Percentiles rank a stretch among this genome's conserved stretches.
These are phyloP conservation scores for Naganishia sp. DNA, from an alignment of 1,284 basidiomycete genomes.

Conservation along the genomic window DNA sequence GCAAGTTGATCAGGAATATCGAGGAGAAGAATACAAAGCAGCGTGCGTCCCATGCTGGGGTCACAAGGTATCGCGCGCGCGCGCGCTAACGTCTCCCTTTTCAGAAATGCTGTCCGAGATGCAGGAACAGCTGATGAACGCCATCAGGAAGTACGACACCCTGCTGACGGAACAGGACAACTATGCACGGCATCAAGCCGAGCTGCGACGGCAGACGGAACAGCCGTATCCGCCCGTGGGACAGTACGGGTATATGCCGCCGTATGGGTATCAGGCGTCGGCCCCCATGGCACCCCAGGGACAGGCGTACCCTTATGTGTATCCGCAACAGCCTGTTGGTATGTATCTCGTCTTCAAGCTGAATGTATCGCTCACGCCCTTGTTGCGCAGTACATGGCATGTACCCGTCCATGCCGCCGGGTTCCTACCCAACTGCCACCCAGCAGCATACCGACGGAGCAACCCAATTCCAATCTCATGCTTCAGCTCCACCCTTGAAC, in stretches of 20 bases:
- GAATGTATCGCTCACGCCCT: too few relatives aligned
- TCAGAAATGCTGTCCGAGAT: conserved; percentile 83
- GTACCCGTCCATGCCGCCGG: conserved; percentile 40
- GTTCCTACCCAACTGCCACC: conserved; percentile 7
- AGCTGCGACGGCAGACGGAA: conserved; percentile 44
- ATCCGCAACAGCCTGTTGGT: conserved; percentile 26
- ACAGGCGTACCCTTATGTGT: conserved; percentile 20
- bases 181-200: conserved; percentile 51
- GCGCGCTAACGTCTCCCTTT: neutral
- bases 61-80: neutral
- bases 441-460: conserved; percentile 22
- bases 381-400: conserved; percentile 35
- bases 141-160: conserved; percentile 84
- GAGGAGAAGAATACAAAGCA: conserved; percentile 87
- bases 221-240: conserved; percentile 38
- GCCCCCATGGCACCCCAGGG: neutral
- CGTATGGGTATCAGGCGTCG: conserved; percentile 31
- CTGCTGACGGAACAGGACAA: conserved; percentile 74
- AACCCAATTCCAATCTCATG: conserved; percentile 26
- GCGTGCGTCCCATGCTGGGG: conserved; percentile 59
- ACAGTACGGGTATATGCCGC: conserved; percentile 27
- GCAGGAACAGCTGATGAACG: conserved; percentile 89
- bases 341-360: neutral
- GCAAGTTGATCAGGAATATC: conserved; percentile 78
- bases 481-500: conserved; percentile 36